Conservation (phyloP, 179 eudicot genomes). For the Gypsophila paniculata region DNA sequence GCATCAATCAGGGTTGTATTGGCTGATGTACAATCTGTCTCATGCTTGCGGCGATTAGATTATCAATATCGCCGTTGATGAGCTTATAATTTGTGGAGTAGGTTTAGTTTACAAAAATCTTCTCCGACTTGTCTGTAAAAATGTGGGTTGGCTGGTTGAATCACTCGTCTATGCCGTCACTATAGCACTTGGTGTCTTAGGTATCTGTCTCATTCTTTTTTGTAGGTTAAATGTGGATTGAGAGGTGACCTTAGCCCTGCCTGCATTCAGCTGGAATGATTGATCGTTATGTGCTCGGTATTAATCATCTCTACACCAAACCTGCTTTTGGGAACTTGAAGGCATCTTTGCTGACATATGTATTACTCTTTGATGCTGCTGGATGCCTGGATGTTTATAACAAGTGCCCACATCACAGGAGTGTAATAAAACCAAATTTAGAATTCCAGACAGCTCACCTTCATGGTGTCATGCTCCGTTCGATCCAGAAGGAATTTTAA, state of each 20-base stretch:
- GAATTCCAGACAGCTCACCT: slow-evolving; percentile 51
- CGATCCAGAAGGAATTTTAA: slow-evolving; percentile 89
- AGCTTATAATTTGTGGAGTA: slow-evolving; percentile 5
- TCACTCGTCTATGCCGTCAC: not conserved
- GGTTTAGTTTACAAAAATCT: too few relatives aligned
- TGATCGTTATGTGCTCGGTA: slow-evolving; percentile 73
- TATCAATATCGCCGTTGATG: not conserved
- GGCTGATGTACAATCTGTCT: too few relatives aligned
- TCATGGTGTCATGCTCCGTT: slow-evolving; percentile 87
- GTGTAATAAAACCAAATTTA: slow-evolving; percentile 51
- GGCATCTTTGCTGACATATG: slow-evolving; percentile 36
- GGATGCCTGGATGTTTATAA: slow-evolving; percentile 11
- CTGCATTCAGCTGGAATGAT: slow-evolving; percentile 84
- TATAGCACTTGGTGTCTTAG: not conserved
- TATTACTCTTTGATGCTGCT: slow-evolving; percentile 3
- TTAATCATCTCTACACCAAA: slow-evolving; percentile 60
- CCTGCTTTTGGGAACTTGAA: slow-evolving; percentile 63
- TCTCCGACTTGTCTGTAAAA: not conserved
- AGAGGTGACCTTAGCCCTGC: slow-evolving; percentile 86
- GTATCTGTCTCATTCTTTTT: slow-evolving; percentile 6
- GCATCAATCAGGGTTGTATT: not conserved
- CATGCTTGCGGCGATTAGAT: not conserved
- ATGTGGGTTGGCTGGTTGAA: not conserved
- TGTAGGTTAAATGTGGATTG: slow-evolving; percentile 61
- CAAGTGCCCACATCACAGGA: slow-evolving; percentile 34